phyloP scores from a whole-genome alignment of 2,329 filamentous ascomycete species.

The Penicillium crustosum region DNA sequence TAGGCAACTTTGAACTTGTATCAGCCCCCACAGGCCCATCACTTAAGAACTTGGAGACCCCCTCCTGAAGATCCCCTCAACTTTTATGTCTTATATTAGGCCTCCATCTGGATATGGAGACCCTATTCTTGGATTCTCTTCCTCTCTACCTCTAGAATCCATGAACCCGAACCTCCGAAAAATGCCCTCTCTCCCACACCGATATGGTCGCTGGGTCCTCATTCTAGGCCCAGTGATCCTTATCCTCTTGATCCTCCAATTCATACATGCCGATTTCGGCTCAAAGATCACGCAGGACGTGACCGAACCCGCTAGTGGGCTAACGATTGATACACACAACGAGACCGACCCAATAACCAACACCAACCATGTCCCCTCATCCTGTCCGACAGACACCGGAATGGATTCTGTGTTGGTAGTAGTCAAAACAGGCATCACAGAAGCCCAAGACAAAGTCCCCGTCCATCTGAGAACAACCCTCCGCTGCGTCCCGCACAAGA shows the following conservation, averaged over 20 bases:
- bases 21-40: conserved; percentile 13
- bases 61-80: conserved; percentile 7
- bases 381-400: conserved; percentile 39
- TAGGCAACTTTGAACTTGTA: conserved; percentile 2
- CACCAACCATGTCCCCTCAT: conserved; percentile 6
- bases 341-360: background rate
- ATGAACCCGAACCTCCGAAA: background rate
- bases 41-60: conserved; percentile 3
- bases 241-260: conserved; percentile 18
- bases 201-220: conserved; percentile 24
- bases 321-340: conserved; percentile 1
- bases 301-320: background rate
- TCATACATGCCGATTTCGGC: conserved; percentile 9
- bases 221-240: conserved; percentile 16
- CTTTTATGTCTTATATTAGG: background rate
- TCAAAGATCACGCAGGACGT: conserved; percentile 10
- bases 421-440: conserved; percentile 59
- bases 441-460: conserved; percentile 56
- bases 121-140: conserved; percentile 11
- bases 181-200: conserved; percentile 21
- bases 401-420: conserved; percentile 56
- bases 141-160: conserved; percentile 13
- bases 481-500: conserved; percentile 55
- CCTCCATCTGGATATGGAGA: conserved; percentile 11
- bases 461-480: conserved; percentile 56